Evolutionary conservation across 768 basidiomycete species (phyloP).

Genomic region (Psilocybe subaeruginosa): DNA sequence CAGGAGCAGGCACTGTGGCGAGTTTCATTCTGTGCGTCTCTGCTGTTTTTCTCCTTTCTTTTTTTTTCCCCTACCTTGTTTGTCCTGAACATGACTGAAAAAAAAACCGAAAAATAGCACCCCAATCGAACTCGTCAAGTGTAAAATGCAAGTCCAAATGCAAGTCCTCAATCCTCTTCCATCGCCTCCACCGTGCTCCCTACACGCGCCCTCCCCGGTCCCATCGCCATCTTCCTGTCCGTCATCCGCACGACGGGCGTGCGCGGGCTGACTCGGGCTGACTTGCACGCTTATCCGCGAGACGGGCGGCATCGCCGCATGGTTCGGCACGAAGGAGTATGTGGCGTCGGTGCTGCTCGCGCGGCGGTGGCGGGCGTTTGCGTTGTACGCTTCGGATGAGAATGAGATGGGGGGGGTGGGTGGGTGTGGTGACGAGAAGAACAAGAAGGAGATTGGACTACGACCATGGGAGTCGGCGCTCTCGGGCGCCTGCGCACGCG

Average conservation of each 20-base stretch:
- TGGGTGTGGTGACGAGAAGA: too few species aligned
- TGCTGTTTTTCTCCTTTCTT: too few species aligned
- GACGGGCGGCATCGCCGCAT: constrained; percentile 66
- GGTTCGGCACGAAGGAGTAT: constrained; percentile 87
- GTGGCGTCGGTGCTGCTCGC: constrained; percentile 63
- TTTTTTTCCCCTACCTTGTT: background rate
- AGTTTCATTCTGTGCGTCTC: constrained; percentile 81
- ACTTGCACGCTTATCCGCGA: constrained; percentile 13
- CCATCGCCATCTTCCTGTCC: constrained; percentile 28
- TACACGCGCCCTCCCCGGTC: constrained; percentile 26
- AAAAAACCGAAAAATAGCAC: constrained; percentile 22
- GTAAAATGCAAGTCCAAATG: constrained; percentile 41
- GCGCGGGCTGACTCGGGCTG: constrained; percentile 22
- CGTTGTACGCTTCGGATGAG: background rate
- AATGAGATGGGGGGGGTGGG: too few species aligned
- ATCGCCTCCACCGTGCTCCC: background rate
- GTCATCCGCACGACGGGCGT: constrained; percentile 30
- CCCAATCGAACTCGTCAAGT: constrained; percentile 41
- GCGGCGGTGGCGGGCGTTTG: background rate
- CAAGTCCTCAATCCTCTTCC: constrained; percentile 16
- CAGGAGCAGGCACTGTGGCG: constrained; percentile 81
- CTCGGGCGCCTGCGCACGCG: constrained; percentile 80
- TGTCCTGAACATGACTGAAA: constrained; percentile 55
- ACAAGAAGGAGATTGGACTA: constrained; percentile 24
- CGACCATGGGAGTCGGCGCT: constrained; percentile 77